Base-by-base conservation (phyloP, 2,329 filamentous ascomycete species). In the Albophoma yamanashiensis region DNA sequence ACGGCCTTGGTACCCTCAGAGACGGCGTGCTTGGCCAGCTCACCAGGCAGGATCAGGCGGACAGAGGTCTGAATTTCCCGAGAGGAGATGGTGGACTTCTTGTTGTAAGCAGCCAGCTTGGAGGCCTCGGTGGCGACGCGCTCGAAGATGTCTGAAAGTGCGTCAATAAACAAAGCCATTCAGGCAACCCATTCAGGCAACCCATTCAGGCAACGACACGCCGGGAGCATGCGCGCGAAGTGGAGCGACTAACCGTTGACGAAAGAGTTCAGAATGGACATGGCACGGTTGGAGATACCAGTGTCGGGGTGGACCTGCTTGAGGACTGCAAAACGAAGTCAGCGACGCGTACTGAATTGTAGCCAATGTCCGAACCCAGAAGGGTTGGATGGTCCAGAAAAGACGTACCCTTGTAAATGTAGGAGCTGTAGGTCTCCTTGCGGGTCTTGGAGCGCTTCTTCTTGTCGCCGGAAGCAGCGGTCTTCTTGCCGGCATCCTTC, bases 401-500 rank as follows among this genome's bases (percentile, higher is more conserved):
- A 58, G 60, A 65, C 69, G 78, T 75, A 97, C 93, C 94, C 85
- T 97, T 99, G 90, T 97, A 99, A 82, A 99, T 99, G 87, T 99
- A 99, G 60, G 91, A 95, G 70, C 90, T 95, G 85, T 99, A 99
- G n/a, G 94, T 99, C 86, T 99, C 94, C 89, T 97, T 97, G 82
- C 94, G 89, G 69, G 92, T 91, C 92, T 99, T 99, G 83, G 92
- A 96, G 75, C 94, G 91, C 92, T 97, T 99, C 91, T 99, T 99
- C 92, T 97, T 97, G 72, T 97, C 94, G 67, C 94, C 94, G 75
- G 91, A 87, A 64, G 92, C 87, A 63, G 93, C 91, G 57, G 94
- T 97, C 89, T 97, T 99, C 91, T 99, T 99, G 84, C 93, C 94
- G 67, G 93, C 94, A 82, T 97, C 93, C 89, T 97, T 97, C 89